A percentile compares a stretch with the other conserved stretches of the same genome.
These are phyloP conservation scores for Backusella macrospora DNA, from an alignment of 192 early-diverging fungal species.

Conservation along the genomic window DNA sequence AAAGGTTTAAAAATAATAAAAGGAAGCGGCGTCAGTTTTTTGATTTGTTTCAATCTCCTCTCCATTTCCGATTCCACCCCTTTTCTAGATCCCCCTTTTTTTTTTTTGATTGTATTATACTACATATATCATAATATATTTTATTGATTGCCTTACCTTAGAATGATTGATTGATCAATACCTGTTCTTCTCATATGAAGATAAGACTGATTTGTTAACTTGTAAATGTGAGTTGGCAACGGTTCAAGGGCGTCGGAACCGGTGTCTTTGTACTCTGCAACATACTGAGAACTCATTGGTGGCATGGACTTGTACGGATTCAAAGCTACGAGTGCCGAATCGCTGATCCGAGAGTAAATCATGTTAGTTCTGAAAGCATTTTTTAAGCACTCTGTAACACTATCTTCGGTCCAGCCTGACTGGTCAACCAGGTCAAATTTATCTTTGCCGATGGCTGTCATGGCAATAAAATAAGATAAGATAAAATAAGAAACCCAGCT, in stretches of 20 bases:
- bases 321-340: slow-evolving; percentile 63
- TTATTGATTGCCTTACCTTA: slow-evolving; percentile 30
- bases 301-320: slow-evolving; percentile 59
- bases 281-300: slow-evolving; percentile 66
- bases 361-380: slow-evolving; percentile 52
- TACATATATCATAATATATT: not conserved
- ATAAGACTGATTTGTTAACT: slow-evolving; percentile 75
- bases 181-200: slow-evolving; percentile 76
- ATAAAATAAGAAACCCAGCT: not conserved
- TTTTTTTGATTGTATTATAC: not conserved
- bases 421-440: slow-evolving; percentile 34
- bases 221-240: slow-evolving; percentile 74
- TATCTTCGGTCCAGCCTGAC: slow-evolving; percentile 36
- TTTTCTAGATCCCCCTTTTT: not conserved
- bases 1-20: slow-evolving; percentile 15
- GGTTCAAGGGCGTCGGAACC: slow-evolving; percentile 45
- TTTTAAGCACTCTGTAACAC: slow-evolving; percentile 49
- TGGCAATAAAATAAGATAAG: not conserved
- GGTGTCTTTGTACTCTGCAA: slow-evolving; percentile 66
- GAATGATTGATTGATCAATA: slow-evolving; percentile 56
- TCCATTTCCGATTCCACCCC: not conserved
- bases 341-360: slow-evolving; percentile 61
- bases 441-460: not conserved
- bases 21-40: slow-evolving; percentile 16
- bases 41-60: slow-evolving; percentile 6